Evolutionary conservation across 192 early-diverging fungal species (phyloP), one percentile per base, ranked within the genome.

Genomic region (Coemansia sp.): DNA sequence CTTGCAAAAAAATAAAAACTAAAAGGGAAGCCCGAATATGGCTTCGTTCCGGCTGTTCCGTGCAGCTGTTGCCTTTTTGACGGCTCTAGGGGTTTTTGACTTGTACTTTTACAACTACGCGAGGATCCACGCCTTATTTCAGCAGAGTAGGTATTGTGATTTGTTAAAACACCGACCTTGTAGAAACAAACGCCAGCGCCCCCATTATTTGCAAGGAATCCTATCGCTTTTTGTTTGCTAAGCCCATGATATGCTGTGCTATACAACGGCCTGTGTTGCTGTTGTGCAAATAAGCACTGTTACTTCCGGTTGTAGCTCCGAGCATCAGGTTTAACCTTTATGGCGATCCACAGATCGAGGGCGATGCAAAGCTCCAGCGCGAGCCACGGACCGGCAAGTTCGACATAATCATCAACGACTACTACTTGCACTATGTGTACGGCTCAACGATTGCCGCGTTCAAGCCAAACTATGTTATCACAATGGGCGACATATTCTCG

Each of bases 331-430:
- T 90, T 65, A 79, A 84, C 26, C 76, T 90, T 61, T 85, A 87
- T 59, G 88, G 87, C 22, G 88, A 90, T 45, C 88, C 88, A 6
- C 88, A 90, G 72, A 88, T 90, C 62, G 88, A 90, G 46, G 88
- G 88, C 7, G 86, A 88, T 60, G 82, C 85, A 7, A 90, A 90
- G 69, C 72, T 90, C 57, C 18, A 15, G 16, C 82, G 85, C 45
- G 75, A 88, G 60, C 86, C 86, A 39, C 82, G 61, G 39, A 59
- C 74, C 59, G 88, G 88, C 65, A 63, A 39, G 32, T 72, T 62
- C 51, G 88, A 89, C 48, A 62, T 89, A 19, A 65, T 80, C 26
- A 71, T 80, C 54, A 90, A 90, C 68, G 88, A 90, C 68, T 74
- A 78, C 46, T 88, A 84, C 52, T 66, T 87, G 75, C 85, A 73